Conservation (phyloP, 495 filamentous ascomycete species). For the Zalerion maritima region DNA sequence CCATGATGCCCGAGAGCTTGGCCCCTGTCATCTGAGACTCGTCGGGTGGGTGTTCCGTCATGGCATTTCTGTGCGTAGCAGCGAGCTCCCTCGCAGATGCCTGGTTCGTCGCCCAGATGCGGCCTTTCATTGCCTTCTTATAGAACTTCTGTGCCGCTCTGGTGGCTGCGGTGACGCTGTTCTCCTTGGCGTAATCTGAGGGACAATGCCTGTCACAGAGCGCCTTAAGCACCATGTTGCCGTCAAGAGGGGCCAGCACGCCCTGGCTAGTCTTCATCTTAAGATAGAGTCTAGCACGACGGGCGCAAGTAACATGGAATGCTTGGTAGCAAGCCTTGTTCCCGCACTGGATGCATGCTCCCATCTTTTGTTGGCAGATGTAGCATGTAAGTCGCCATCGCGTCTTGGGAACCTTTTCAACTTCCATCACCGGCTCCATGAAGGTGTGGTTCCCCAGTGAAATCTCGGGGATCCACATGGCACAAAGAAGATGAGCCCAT, state of each 20-base stretch:
- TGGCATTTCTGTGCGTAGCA: slow-evolving; percentile 44
- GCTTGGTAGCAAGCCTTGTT: slow-evolving; percentile 95
- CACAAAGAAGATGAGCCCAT: slow-evolving; percentile 93
- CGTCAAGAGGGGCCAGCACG: slow-evolving; percentile 63
- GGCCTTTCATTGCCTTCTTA: slow-evolving; percentile 66
- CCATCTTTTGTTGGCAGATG: slow-evolving; percentile 95
- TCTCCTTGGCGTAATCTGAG: slow-evolving; percentile 72
- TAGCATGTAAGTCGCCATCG: slow-evolving; percentile 93
- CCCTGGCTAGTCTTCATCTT: slow-evolving; percentile 93
- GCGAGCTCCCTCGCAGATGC: slow-evolving; percentile 69
- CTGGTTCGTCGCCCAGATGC: slow-evolving; percentile 83
- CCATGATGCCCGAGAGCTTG: slow-evolving; percentile 42
- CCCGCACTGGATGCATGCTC: slow-evolving; percentile 94
- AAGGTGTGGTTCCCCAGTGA: slow-evolving; percentile 89
- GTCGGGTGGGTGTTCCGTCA: slow-evolving; percentile 41
- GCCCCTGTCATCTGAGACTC: slow-evolving; percentile 41
- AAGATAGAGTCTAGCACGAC: slow-evolving; percentile 72
- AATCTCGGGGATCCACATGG: slow-evolving; percentile 97
- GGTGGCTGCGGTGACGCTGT: slow-evolving; percentile 45
- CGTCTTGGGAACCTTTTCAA: slow-evolving; percentile 88
- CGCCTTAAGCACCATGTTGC: slow-evolving; percentile 71
- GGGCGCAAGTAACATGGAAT: slow-evolving; percentile 96
- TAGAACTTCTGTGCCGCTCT: slow-evolving; percentile 57
- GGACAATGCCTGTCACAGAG: slow-evolving; percentile 96
- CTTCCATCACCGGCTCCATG: slow-evolving; percentile 96